A percentile compares a stretch with the other conserved stretches of the same genome.
phyloP scores from a whole-genome alignment of 306 rosid genomes.

The Acacia melanoxylon region DNA sequence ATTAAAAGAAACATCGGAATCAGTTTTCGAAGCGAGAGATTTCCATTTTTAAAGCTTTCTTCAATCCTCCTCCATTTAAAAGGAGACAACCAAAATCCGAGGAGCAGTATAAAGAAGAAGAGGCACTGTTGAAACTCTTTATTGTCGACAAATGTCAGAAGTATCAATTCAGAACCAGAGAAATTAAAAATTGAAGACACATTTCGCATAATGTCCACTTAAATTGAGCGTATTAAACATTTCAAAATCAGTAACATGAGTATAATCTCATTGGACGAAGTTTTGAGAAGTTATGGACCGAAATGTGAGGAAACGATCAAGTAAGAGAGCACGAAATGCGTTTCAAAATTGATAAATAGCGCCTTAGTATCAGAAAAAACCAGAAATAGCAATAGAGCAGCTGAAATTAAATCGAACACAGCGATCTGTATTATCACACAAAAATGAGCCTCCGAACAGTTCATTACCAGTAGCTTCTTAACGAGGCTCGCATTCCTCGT shows the following conservation, averaged over 20 bases:
- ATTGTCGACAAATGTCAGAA: neutral
- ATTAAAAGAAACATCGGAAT: neutral
- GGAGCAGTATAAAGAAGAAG: neutral
- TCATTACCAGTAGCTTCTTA: conserved; percentile 69
- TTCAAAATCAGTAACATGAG: conserved; percentile 22
- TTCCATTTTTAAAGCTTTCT: conserved; percentile 17
- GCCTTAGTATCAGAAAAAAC: conserved; percentile 9
- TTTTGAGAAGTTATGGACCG: neutral
- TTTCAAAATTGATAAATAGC: neutral
- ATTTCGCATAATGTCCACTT: neutral
- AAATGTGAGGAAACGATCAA: neutral
- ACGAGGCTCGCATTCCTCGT: conserved; percentile 58
- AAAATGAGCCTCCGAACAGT: neutral
- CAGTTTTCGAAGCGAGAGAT: neutral
- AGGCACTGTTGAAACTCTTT: neutral
- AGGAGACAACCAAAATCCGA: neutral
- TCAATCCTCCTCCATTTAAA: conserved; percentile 1
- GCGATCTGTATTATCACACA: conserved; percentile 30
- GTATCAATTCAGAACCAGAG: neutral
- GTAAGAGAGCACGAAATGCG: neutral
- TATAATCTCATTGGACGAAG: neutral
- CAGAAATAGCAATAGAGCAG: conserved; percentile 33
- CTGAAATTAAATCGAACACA: conserved; percentile 29
- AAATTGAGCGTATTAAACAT: conserved; percentile 9
- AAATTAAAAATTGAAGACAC: neutral